Base-by-base conservation (phyloP, 2,329 filamentous ascomycete species). In the Coleophoma crateriformis region DNA sequence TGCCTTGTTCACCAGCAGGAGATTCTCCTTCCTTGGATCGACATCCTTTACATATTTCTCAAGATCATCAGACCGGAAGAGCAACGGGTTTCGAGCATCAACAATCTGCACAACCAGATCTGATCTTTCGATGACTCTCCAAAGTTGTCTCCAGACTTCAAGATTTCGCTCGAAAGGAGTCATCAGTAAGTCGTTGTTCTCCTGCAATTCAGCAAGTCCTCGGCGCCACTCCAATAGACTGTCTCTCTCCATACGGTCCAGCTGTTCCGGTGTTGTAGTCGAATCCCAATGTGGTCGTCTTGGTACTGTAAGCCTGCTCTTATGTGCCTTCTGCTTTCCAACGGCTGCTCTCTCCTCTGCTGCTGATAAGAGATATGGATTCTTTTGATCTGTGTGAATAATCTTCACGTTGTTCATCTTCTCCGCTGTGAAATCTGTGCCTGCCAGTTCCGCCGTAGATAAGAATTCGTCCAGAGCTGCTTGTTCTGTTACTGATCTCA, bases 401-500 rank as follows among this genome's bases (percentile, higher is more conserved):
- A 99, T 96, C 75, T 96, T 96, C 71, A 97, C 88, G 65, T 95
- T 97, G 72, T 92, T 97, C 82, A 95, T 88, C 79, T 97, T 97
- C 75, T 97, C 91, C 27, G 94, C 95, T 1, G 92, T 97, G 70
- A 99, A 99, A 67, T 99, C 94, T 58, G 94, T 99, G 57, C 90
- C 92, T n/a, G 94, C 94, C 60, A 99, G 76, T 72, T 97, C 91
- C 55, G 94, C 95, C 2, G 94, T 99, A 50, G 87, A 88, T 56
- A 99, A 75, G 69, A 99, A 99, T 69, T 99, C 94, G 68, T 99
- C 94, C 54, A 99, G 82, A 41, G 91, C 91, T 59, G 87, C 91
- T 71, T 99, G 94, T 75, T 99, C 90, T 5, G 94, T 99, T 60
- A 99, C 88, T 68, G 90, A 96, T 74, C 92, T 90, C 94, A 99